Percentiles rank a stretch among this genome's conserved stretches.
Evolutionary conservation across 2,329 filamentous ascomycete genomes (phyloP).

Genomic region (Ascochyta clinopodiicola): DNA sequence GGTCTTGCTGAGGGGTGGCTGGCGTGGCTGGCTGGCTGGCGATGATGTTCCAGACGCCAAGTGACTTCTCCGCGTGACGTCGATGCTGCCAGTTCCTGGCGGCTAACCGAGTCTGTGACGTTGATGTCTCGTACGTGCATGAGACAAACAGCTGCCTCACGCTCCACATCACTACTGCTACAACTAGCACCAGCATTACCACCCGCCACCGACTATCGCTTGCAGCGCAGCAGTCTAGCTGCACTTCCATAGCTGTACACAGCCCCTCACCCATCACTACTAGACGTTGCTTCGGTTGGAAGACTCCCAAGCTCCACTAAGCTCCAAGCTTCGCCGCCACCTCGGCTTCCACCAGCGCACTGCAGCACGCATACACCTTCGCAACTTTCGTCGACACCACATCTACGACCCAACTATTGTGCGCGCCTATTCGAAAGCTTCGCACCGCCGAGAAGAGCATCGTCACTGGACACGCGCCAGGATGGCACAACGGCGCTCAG

Average conservation of each 20-base stretch:
- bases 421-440: background rate
- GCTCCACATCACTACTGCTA: slow-evolving; percentile 1
- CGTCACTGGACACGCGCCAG: background rate
- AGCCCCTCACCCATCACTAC: background rate
- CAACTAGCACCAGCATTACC: background rate
- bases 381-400: background rate
- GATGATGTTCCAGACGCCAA: slow-evolving; percentile 3
- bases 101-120: slow-evolving; percentile 12
- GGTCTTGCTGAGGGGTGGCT: background rate
- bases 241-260: slow-evolving; percentile 7
- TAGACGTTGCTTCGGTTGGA: background rate
- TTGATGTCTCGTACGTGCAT: slow-evolving; percentile 29
- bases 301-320: background rate
- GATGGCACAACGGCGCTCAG: slow-evolving; percentile 33
- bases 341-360: slow-evolving; percentile 14
- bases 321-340: slow-evolving; percentile 22
- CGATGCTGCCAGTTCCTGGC: slow-evolving; percentile 26
- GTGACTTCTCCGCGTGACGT: slow-evolving; percentile 17
- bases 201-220: background rate
- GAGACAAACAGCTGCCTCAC: slow-evolving; percentile 20
- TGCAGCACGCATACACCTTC: background rate
- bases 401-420: background rate
- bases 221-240: background rate
- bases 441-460: background rate
- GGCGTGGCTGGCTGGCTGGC: background rate